Percentiles rank a stretch among this genome's conserved stretches.
Evolutionary conservation across 768 basidiomycete species (phyloP).

Genomic region (Tylopilus balloui): DNA sequence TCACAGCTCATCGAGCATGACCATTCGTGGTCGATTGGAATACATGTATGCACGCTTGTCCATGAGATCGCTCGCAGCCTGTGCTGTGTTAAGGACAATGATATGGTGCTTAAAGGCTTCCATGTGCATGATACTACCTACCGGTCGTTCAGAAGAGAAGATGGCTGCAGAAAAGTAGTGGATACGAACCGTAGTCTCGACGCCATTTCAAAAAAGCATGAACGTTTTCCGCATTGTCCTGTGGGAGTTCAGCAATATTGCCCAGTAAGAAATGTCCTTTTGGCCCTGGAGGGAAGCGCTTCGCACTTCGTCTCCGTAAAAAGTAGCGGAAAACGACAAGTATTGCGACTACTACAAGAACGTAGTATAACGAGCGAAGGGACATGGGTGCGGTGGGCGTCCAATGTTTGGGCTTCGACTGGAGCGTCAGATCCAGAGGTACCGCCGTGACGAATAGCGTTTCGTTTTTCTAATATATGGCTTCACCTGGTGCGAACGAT

Average conservation of each 20-base stretch:
- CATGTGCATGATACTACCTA: not conserved
- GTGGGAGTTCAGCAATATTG: not conserved
- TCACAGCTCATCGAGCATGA: conserved; percentile 5
- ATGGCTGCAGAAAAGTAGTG: not conserved
- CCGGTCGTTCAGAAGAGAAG: not conserved
- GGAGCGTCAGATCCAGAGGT: not conserved
- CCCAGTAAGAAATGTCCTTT: not conserved
- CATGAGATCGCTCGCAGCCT: conserved; percentile 3
- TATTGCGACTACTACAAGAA: not conserved
- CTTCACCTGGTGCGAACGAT: not conserved
- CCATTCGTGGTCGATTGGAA: not conserved
- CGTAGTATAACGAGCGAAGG: not conserved
- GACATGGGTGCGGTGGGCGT: not conserved
- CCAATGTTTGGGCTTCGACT: not conserved
- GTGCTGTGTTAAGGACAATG: not conserved
- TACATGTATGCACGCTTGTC: conserved; percentile 4
- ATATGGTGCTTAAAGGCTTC: not conserved
- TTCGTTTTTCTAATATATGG: not conserved
- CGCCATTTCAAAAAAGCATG: not conserved
- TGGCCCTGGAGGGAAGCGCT: conserved; percentile 1
- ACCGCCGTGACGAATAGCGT: not conserved
- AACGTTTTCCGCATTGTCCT: not conserved
- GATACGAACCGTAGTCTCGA: not conserved
- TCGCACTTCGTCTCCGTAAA: not conserved
- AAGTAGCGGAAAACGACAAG: not conserved